Percentiles rank a stretch among this genome's conserved stretches.
These are phyloP conservation scores for Corniculantispora saksenae DNA, from an alignment of 2,329 filamentous ascomycete species.

Conservation along the genomic window DNA sequence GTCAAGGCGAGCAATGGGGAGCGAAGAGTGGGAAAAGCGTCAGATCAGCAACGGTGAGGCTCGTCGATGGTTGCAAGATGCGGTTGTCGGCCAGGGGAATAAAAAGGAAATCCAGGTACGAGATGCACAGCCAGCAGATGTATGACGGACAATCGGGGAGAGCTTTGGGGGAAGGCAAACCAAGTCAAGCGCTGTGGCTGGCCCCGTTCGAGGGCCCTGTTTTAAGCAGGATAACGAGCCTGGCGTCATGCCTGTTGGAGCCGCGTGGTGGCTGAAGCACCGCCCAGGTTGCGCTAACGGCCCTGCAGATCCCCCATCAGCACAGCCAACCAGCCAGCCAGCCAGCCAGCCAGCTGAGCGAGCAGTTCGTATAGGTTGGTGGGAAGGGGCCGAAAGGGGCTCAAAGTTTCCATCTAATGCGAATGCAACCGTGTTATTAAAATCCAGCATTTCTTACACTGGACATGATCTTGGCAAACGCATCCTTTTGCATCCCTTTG, in stretches of 20 bases:
- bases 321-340: too few relatives aligned
- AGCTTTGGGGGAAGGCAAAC: neutral
- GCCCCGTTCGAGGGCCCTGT: slow-evolving; percentile 5
- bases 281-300: neutral
- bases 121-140: neutral
- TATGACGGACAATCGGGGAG: neutral
- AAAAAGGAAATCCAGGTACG: neutral
- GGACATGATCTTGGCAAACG: too few relatives aligned
- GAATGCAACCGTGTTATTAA: neutral
- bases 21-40: neutral
- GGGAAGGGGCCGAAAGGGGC: too few relatives aligned
- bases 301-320: slow-evolving; percentile 10
- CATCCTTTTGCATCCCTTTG: neutral
- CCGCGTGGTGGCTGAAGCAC: slow-evolving; percentile 5
- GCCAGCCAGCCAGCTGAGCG: slow-evolving; percentile 5
- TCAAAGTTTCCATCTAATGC: neutral
- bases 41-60: neutral
- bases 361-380: slow-evolving; percentile 14
- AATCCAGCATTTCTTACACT: neutral
- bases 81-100: neutral
- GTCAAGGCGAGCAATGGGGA: neutral
- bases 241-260: neutral
- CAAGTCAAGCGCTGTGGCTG: slow-evolving; percentile 5
- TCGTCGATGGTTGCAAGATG: neutral
- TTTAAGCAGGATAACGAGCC: slow-evolving; percentile 4